Conservation (phyloP, 352 stramenopile genomes). For the Pythium aphanidermatum region DNA sequence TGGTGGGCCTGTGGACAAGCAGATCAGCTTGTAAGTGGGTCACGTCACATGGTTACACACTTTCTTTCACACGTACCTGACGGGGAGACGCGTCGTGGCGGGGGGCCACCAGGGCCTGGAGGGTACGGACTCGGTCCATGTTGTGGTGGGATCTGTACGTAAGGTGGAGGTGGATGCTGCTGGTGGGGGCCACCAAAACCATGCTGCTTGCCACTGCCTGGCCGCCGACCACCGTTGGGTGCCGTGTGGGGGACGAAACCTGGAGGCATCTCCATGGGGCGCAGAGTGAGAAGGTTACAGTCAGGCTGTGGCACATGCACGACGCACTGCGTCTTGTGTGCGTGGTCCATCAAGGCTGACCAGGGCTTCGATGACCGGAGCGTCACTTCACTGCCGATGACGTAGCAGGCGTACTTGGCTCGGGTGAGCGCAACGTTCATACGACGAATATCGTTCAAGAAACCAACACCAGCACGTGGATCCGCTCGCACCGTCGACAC, state of each 20-base stretch:
- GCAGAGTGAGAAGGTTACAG: slow-evolving; percentile 68
- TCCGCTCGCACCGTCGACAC: slow-evolving; percentile 85
- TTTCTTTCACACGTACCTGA: slow-evolving; percentile 10
- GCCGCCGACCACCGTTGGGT: background rate
- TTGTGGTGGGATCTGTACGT: background rate
- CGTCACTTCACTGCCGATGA: slow-evolving; percentile 79
- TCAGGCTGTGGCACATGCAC: slow-evolving; percentile 78
- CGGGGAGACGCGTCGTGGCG: slow-evolving; percentile 3
- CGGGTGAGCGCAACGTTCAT: slow-evolving; percentile 88
- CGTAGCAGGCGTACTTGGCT: slow-evolving; percentile 86
- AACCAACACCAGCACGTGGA: slow-evolving; percentile 74
- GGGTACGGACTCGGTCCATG: background rate
- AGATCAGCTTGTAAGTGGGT: no score
- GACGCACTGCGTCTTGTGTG: slow-evolving; percentile 54
- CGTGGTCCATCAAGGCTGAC: slow-evolving; percentile 70
- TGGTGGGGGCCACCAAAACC: no score
- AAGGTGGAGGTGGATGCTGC: background rate
- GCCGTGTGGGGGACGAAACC: background rate
- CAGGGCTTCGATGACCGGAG: slow-evolving; percentile 83
- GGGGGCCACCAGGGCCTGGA: background rate
- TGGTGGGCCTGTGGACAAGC: no score
- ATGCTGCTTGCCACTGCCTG: slow-evolving; percentile 1
- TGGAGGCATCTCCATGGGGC: slow-evolving; percentile 40
- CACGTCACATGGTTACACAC: no score
- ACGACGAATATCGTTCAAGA: slow-evolving; percentile 84